Base-by-base conservation (phyloP, 495 filamentous ascomycete genomes). In the Glarea lozoyensis region DNA sequence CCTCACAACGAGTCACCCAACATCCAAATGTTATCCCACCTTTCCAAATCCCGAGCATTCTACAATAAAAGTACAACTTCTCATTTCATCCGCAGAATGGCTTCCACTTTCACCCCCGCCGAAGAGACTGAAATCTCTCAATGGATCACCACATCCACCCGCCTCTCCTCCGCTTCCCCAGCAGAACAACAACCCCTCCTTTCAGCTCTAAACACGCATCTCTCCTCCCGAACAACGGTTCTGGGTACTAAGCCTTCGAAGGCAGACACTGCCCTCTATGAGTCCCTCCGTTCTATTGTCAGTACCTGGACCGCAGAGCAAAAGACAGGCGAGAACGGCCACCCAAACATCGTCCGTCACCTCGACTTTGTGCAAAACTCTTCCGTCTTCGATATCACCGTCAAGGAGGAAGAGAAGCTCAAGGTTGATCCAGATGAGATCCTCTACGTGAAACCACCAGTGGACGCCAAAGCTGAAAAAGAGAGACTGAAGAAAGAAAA, bases 341-440 rank as follows among this genome's bases (percentile, higher is more conserved):
- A 79, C 58, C 88, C 92, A 54, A 78, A 97, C 61, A 84, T 96
- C 52, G 86, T 98, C 24, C 88, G 92, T 24, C 84, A 82, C 55
- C 63, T 94, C 50, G 92, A 96, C 62, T 94, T 95, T 58, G 83
- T 98, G 44, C 92, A 98, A 68, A 94, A 93, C 65, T 76, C 83
- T 37, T 72, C 77, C 1, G 45, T 89, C 35, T 93, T 94, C 53
- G 75, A 75, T 5, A 70, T 95, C 43, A 72, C 71, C 45, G 65
- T 94, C 39, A 64, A 69, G 37, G 78, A 82, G 33, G 70, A 68
- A 43, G 83, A 95, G 59, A 96, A 92, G 69, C 67, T 97, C 51
- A 63, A 63, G 48, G 75, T 98, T 40, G 81, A 97, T 55, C 60
- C 76, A 41, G 78, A 84, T 49, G 80, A 94, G 55, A 76, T 98